Evolutionary conservation across 345 rosid genomes (phyloP).

Genomic region (Brassica nigra): DNA sequence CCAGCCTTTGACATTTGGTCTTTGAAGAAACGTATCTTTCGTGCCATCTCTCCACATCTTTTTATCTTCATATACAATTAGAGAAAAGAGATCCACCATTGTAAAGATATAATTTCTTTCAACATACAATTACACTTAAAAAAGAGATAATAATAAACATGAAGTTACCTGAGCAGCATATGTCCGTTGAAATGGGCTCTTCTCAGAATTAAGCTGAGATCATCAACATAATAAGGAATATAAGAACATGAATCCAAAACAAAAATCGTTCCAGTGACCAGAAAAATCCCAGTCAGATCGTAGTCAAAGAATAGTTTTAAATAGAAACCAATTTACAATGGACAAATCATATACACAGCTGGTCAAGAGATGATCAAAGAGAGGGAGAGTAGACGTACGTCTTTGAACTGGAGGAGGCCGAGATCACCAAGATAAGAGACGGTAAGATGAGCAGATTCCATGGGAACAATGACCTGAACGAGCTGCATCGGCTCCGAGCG

Average conservation of each 20-base stretch:
- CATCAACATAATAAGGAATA: constrained; percentile 24
- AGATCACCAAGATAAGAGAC: constrained; percentile 91
- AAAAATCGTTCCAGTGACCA: neutral
- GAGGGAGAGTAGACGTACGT: constrained; percentile 52
- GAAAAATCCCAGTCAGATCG: neutral
- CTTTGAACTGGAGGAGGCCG: constrained; percentile 94
- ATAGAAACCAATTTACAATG: no score
- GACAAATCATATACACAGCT: neutral
- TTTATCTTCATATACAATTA: constrained; percentile 58
- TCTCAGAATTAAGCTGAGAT: constrained; percentile 83
- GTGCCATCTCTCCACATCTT: constrained; percentile 93
- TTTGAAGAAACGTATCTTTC: constrained; percentile 84
- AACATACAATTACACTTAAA: neutral
- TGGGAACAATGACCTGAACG: constrained; percentile 87
- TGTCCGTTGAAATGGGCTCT: constrained; percentile 94
- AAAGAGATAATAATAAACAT: no score
- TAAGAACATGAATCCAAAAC: neutral
- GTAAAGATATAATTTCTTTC: neutral
- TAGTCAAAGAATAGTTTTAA: neutral
- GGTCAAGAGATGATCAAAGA: constrained; percentile 17
- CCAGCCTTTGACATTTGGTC: constrained; percentile 90
- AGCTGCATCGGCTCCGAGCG: constrained; percentile 94
- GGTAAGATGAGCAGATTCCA: constrained; percentile 86
- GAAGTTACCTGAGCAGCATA: constrained; percentile 84
- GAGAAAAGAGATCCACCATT: neutral